These are phyloP conservation scores for Ascoidea asiatica DNA, from an alignment of 805 yeast species.

Conservation along the genomic window DNA sequence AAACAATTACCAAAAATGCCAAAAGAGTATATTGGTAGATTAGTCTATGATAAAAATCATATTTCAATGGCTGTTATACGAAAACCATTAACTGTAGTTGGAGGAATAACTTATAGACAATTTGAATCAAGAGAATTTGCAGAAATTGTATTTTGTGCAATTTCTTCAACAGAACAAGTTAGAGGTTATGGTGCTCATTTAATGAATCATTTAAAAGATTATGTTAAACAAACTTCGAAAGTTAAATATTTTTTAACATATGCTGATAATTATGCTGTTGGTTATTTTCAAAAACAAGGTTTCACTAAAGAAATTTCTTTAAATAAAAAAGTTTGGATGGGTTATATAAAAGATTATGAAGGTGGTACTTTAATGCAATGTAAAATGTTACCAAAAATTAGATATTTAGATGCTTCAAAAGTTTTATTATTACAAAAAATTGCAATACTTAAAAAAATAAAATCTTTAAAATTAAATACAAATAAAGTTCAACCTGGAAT, in stretches of 20 bases:
- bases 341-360: conserved; percentile 96
- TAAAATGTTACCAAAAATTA: conserved; percentile 75
- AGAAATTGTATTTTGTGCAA: conserved; percentile 97
- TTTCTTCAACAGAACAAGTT: conserved; percentile 93
- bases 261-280: conserved; percentile 98
- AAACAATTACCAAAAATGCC: conserved; percentile 99
- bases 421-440: conserved; percentile 82
- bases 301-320: conserved; percentile 89
- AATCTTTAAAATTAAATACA: conserved; percentile 63
- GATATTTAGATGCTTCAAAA: conserved; percentile 83
- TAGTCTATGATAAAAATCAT: conserved; percentile 91
- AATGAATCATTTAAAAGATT: conserved; percentile 96
- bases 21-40: conserved; percentile 84
- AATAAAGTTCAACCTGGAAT: conserved; percentile 77
- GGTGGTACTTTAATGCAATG: conserved; percentile 99
- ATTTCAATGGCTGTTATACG: conserved; percentile 92
- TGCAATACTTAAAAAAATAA: conserved; percentile 75
- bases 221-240: conserved; percentile 78
- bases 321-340: conserved; percentile 88
- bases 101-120: conserved; percentile 95
- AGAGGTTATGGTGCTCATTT: conserved; percentile 97
- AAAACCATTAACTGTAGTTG: conserved; percentile 89
- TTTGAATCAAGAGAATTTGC: conserved; percentile 87
- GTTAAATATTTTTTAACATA: conserved; percentile 82
- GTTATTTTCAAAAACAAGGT: conserved; percentile 96